phyloP scores from a whole-genome alignment of 2,329 filamentous ascomycete genomes.

The Aspergillus sp. region DNA sequence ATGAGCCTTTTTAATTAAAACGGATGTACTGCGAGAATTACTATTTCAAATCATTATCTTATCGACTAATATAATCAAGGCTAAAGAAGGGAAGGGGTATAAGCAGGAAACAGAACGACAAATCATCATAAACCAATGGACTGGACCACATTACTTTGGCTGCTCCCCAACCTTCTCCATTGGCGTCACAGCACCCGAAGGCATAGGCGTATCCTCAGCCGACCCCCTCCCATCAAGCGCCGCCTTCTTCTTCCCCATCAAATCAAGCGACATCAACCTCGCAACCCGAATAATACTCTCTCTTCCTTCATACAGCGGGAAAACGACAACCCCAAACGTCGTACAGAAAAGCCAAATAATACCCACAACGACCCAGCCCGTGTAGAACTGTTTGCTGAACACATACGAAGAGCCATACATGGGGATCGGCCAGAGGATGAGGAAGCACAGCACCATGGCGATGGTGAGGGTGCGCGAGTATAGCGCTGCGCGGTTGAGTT shows the following conservation, averaged over 20 bases:
- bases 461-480: constrained; percentile 57
- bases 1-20: too few species aligned
- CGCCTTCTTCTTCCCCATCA: constrained; percentile 39
- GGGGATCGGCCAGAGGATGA: constrained; percentile 88
- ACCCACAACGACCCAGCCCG: constrained; percentile 71
- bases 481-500: constrained; percentile 50
- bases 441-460: constrained; percentile 62
- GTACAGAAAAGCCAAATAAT: constrained; percentile 78
- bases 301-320: constrained; percentile 75
- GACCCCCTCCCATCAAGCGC: constrained; percentile 21
- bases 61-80: too few species aligned
- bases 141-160: too few species aligned
- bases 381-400: constrained; percentile 77
- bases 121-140: too few species aligned
- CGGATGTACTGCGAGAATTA: too few species aligned
- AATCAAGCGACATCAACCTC: constrained; percentile 58
- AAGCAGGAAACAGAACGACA: too few species aligned
- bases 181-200: too few species aligned
- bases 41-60: too few species aligned
- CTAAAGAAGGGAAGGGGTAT: too few species aligned
- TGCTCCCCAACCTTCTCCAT: too few species aligned
- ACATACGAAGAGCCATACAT: constrained; percentile 81
- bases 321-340: constrained; percentile 69
- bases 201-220: too few species aligned
- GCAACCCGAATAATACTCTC: constrained; percentile 59